These are phyloP conservation scores for Yarrowia keelungensis DNA, from an alignment of 805 yeast genomes.

Conservation along the genomic window DNA sequence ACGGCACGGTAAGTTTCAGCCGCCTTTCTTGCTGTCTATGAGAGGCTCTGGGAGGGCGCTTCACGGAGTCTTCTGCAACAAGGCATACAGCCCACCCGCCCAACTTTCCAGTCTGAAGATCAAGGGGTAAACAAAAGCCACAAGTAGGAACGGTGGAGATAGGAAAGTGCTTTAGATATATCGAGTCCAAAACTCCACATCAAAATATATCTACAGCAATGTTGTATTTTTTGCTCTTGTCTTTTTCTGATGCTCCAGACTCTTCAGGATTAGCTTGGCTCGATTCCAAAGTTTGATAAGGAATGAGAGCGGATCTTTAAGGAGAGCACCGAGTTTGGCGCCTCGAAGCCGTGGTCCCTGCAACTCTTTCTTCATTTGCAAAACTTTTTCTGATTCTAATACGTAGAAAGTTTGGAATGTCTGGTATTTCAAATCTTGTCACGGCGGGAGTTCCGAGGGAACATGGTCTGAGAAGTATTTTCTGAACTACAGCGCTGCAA, in stretches of 20 bases:
- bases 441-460: too few relatives aligned
- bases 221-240: neutral
- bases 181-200: too few relatives aligned
- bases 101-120: too few relatives aligned
- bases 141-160: too few relatives aligned
- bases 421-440: neutral
- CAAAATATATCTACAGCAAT: too few relatives aligned
- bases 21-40: neutral
- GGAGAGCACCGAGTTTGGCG: neutral
- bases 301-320: neutral
- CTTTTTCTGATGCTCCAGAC: neutral
- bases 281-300: conserved; percentile 13
- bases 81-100: neutral
- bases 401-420: conserved; percentile 3
- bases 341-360: conserved; percentile 17
- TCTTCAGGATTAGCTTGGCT: neutral
- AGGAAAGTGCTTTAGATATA: too few relatives aligned
- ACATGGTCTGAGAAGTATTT: too few relatives aligned
- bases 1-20: conserved; percentile 10
- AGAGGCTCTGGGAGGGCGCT: neutral
- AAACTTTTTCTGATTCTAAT: neutral
- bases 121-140: too few relatives aligned
- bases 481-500: too few relatives aligned
- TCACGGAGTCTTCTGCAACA: too few relatives aligned
- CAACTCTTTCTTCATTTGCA: neutral